Evolutionary conservation across 1,139 yeast genomes (phyloP), one percentile per base, ranked within the genome.

Genomic region (Zygoascus sp.): DNA sequence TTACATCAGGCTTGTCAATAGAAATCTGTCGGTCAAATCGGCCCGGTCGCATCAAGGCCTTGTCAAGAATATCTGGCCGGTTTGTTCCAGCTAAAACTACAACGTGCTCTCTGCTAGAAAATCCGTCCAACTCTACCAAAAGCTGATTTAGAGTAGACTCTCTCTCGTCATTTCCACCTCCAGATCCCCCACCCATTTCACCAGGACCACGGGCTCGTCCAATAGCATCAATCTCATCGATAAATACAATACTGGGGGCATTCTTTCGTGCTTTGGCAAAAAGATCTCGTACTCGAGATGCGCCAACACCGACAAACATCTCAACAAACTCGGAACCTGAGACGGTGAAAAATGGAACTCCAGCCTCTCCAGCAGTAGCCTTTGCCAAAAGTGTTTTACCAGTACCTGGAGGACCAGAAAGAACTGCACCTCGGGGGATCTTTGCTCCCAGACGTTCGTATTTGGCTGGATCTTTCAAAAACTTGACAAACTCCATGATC

Each of bases 251-350:
- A 25, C 95, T 77, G 3, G 98, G 98, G 0, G 97, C 95, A 67
- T 83, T 82, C 61, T 84, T 86, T 60, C 97, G 78, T 3, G 97
- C 98, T 42, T 87, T 87, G 59, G 84, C 80, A 68, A 92, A 92
- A 58, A 92, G 74, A 64, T 92, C 97, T 62, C 98, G 86, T 34
- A 92, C 98, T 64, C 98, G 80, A 15, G 95, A 84, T 1, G 97
- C 97, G 68, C 98, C 98, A n/a, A 90, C 97, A 70, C 98, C 97
- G 27, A 89, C 97, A 72, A 89, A 90, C 97, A 92, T 90, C 67
- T 90, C 98, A 11, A 92, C 96, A 59, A 90, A 90, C 64, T 92
- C 97, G 9, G 97, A 89, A 58, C 97, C 98, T 1, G 96, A 87
- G 9, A 92, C 97, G 10, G 96, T 85, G 57, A 81, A 79, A 62